These are phyloP conservation scores for Manihot esculenta DNA, from an alignment of 441 rosid genomes.

Conservation along the genomic window DNA sequence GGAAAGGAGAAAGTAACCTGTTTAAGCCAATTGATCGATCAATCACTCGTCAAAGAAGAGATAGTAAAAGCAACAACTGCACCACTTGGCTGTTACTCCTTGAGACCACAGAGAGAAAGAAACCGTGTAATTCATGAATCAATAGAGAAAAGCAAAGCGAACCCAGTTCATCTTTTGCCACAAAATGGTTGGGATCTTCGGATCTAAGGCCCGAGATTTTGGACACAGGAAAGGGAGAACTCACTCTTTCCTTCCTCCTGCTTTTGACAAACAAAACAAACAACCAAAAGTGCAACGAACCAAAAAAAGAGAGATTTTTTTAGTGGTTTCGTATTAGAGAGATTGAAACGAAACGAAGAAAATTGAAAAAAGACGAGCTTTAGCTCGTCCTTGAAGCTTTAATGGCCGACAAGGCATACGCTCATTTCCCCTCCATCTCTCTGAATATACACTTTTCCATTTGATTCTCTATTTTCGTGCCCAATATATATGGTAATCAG, in stretches of 20 bases:
- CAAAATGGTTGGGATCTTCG: slow-evolving; percentile 29
- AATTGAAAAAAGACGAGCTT: slow-evolving; percentile 22
- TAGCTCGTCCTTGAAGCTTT: slow-evolving; percentile 48
- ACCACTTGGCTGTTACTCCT: slow-evolving; percentile 32
- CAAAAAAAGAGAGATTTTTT: slow-evolving; percentile 5
- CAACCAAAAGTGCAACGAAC: slow-evolving; percentile 30
- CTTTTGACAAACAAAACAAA: background rate
- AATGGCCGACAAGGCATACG: slow-evolving; percentile 89
- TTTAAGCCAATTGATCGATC: slow-evolving; percentile 12
- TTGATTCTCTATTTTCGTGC: slow-evolving; percentile 22
- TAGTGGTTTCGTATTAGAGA: slow-evolving; percentile 6
- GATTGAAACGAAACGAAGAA: slow-evolving; percentile 11
- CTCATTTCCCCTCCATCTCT: slow-evolving; percentile 35
- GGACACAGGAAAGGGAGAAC: slow-evolving; percentile 1
- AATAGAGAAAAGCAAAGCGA: slow-evolving; percentile 13
- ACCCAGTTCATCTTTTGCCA: slow-evolving; percentile 33
- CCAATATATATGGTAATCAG: background rate
- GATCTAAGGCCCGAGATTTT: slow-evolving; percentile 26
- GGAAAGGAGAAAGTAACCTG: slow-evolving; percentile 22
- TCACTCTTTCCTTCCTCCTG: slow-evolving; percentile 7
- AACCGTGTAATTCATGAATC: slow-evolving; percentile 30
- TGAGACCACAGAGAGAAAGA: slow-evolving; percentile 22
- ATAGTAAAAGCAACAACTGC: slow-evolving; percentile 32
- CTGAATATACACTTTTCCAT: background rate
- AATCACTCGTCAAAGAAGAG: slow-evolving; percentile 28